Evolutionary conservation across 2,329 filamentous ascomycete genomes (phyloP).

Genomic region (Aspergillus alliaceus): DNA sequence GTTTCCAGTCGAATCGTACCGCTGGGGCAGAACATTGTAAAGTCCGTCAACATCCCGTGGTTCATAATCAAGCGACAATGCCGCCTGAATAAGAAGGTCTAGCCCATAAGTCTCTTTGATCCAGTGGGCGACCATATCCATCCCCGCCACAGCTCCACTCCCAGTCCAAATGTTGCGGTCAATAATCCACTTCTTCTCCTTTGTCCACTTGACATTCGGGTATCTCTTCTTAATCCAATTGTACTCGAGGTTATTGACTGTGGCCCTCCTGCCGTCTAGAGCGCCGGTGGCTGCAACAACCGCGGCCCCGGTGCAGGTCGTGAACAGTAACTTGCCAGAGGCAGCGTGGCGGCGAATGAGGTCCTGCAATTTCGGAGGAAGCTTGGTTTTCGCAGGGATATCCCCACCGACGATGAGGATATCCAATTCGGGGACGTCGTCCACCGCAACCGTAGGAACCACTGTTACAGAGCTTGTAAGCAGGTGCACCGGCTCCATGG

Average conservation of each 20-base stretch:
- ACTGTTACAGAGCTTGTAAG: too few relatives aligned
- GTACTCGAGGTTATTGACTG: conserved; percentile 41
- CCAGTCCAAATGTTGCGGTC: conserved; percentile 52
- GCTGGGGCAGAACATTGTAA: conserved; percentile 26
- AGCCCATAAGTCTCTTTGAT: conserved; percentile 36
- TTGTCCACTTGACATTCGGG: conserved; percentile 47
- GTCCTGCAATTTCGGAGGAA: too few relatives aligned
- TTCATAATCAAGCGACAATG: conserved; percentile 35
- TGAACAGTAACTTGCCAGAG: too few relatives aligned
- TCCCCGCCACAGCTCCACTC: conserved; percentile 47
- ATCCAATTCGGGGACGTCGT: too few relatives aligned
- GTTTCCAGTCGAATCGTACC: conserved; percentile 29
- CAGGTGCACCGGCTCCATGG: too few relatives aligned
- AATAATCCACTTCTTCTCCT: conserved; percentile 46
- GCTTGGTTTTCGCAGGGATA: too few relatives aligned
- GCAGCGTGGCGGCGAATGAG: too few relatives aligned
- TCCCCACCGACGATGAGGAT: too few relatives aligned
- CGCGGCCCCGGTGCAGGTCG: too few relatives aligned
- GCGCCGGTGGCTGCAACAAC: too few relatives aligned
- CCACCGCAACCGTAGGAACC: too few relatives aligned
- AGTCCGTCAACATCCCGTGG: conserved; percentile 36
- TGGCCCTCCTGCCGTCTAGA: conserved; percentile 46
- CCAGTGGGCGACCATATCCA: conserved; percentile 48
- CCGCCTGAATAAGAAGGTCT: conserved; percentile 25
- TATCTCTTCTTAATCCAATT: conserved; percentile 29